These are phyloP conservation scores for Phanerochaete sordida DNA, from an alignment of 768 basidiomycete species.

Conservation along the genomic window DNA sequence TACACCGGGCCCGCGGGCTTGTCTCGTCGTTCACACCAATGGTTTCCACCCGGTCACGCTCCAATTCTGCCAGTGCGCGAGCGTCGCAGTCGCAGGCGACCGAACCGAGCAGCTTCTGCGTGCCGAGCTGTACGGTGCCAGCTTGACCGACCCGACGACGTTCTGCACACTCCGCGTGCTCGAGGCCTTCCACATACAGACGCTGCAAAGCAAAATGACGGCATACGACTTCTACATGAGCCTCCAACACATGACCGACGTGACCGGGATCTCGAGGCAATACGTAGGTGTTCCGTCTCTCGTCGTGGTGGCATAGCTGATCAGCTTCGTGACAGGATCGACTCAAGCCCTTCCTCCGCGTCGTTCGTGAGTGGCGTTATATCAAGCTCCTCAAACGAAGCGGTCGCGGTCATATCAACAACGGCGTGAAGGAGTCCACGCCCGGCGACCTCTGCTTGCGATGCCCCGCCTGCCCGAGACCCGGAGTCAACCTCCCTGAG, in stretches of 20 bases:
- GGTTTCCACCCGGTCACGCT: no score
- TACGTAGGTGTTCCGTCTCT: background rate
- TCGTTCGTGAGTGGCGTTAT: slow-evolving; percentile 12
- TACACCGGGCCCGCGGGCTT: no score
- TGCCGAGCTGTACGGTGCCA: background rate
- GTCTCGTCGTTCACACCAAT: no score
- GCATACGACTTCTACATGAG: slow-evolving; percentile 1
- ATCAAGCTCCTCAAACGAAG: slow-evolving; percentile 18
- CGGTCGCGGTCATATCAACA: slow-evolving; percentile 19
- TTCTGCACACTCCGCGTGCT: background rate
- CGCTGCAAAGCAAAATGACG: background rate
- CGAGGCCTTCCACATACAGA: background rate
- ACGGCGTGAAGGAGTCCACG: slow-evolving; percentile 7
- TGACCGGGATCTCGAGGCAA: background rate
- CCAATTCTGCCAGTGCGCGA: no score
- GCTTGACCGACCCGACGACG: background rate
- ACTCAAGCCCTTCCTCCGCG: background rate
- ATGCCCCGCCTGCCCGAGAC: slow-evolving; percentile 25
- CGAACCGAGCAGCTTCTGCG: background rate
- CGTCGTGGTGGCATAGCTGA: background rate
- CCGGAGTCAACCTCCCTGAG: slow-evolving; percentile 16
- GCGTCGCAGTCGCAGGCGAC: no score
- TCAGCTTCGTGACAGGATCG: slow-evolving; percentile 11
- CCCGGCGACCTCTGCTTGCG: slow-evolving; percentile 16
- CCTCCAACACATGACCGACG: background rate